A percentile compares a stretch with the other conserved stretches of the same genome.
Evolutionary conservation across 2,329 filamentous ascomycete species (phyloP).

Genomic region (Xylariaceae sp.): DNA sequence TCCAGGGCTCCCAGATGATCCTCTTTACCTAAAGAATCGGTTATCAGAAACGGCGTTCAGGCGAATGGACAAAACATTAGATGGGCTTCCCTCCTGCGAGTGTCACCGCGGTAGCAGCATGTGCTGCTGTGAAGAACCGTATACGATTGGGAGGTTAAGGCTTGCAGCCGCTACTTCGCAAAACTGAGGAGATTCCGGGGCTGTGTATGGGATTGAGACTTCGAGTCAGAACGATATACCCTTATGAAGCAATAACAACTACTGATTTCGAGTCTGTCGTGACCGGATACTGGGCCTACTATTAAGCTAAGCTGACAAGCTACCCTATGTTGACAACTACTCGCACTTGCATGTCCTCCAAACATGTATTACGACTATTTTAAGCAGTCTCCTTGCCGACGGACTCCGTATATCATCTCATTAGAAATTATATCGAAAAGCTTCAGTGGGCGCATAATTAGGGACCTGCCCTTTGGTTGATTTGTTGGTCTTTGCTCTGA

Average conservation of each 20-base stretch:
- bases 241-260: constrained; percentile 8
- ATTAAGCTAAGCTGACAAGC: constrained; percentile 11
- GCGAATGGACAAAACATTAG: constrained; percentile 21
- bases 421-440: no score
- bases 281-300: neutral
- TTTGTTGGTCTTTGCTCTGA: no score
- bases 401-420: no score
- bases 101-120: constrained; percentile 2
- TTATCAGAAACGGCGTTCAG: constrained; percentile 26
- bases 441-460: no score
- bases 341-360: no score
- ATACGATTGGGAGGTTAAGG: constrained; percentile 7
- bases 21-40: constrained; percentile 14
- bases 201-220: constrained; percentile 11
- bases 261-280: no score
- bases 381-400: no score
- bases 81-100: constrained; percentile 3
- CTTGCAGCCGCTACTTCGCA: neutral
- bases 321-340: neutral
- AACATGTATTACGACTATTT: no score
- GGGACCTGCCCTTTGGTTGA: no score
- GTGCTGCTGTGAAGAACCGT: constrained; percentile 1
- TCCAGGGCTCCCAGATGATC: constrained; percentile 8
- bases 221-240: constrained; percentile 1
- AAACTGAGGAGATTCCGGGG: constrained; percentile 6